Evolutionary conservation across 345 rosid species (phyloP), one percentile per base, ranked within the genome.

Genomic region (Erucastrum elatum): DNA sequence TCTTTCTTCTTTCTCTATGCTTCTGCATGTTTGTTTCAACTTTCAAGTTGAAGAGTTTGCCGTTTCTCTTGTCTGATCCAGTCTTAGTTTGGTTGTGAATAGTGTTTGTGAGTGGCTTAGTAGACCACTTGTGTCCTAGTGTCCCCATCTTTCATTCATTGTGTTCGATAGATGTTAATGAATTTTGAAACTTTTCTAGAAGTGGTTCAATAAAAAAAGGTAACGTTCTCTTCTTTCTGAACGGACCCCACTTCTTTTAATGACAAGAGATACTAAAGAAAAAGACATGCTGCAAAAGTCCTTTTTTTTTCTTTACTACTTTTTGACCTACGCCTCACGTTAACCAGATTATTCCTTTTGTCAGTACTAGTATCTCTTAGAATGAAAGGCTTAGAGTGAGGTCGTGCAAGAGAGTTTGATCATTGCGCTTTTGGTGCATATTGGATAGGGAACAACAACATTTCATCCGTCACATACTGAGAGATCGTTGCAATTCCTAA

Each of bases 211-310:
- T 39, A 10, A 31, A 66, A 66, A 60, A 29, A 29, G 31, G 64
- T 44, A 79, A 68, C 58, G 16, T 49, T 60, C 73, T 60, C 37
- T 67, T 67, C 27, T 60, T 67, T 66, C 9, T 60, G 4, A 66
- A 78, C 3, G 68, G 77, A 72, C 82, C 82, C 81, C 31, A 29
- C 31, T 65, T 72, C 61, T 60, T 66, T 51, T n/a, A 66, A 33
- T 72, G 5, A 73, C 70, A 58, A 58, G 49, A 72, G 77, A 79
- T 60, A 60, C 74, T 59, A 67, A 73, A 73, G 65, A 67, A 73
- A 66, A 61, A 72, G 27, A 73, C 74, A 25, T 10, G 9, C 63
- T 78, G 77, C 72, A 72, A 72, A 56, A 72, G 81, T 71, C 72
- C 15, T 72, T 73, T 8, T 66, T 78, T 73, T 8, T 66, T 78